Percentiles rank a stretch among this genome's conserved stretches.
Conservation (phyloP, 805 yeast species). For the Ogataea ganodermae region DNA sequence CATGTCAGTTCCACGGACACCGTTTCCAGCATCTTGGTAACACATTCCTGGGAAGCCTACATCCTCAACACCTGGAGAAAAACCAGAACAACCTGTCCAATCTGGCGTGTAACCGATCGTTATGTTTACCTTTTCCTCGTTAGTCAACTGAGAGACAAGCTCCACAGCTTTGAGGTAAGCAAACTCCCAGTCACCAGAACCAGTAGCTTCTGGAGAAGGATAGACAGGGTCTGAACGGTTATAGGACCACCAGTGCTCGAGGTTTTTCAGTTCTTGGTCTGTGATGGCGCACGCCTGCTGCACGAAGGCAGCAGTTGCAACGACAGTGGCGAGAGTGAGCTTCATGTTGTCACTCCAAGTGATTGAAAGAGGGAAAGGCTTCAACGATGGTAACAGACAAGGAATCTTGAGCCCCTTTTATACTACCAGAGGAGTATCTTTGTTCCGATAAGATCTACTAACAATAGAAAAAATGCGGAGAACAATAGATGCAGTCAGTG, state of each 20-base stretch:
- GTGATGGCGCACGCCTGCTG: constrained; percentile 3
- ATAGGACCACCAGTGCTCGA: constrained; percentile 21
- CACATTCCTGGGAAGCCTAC: constrained; percentile 56
- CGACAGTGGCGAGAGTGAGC: background rate
- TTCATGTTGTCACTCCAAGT: background rate
- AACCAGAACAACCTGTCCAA: constrained; percentile 36
- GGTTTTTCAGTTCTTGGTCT: constrained; percentile 7
- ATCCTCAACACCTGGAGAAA: constrained; percentile 64
- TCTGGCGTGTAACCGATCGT: constrained; percentile 48
- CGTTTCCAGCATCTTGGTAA: constrained; percentile 64
- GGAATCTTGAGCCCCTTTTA: background rate
- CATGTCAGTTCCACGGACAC: constrained; percentile 58
- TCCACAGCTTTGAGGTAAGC: constrained; percentile 59
- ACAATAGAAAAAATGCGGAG: background rate
- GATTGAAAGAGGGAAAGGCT: background rate
- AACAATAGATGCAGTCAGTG: background rate
- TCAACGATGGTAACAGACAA: background rate
- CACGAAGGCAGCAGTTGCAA: constrained; percentile 4
- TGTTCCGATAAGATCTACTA: background rate
- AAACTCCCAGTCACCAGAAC: constrained; percentile 48
- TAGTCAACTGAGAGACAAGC: constrained; percentile 56
- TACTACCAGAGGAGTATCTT: background rate
- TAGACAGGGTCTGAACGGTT: constrained; percentile 23
- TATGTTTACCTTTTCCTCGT: constrained; percentile 59
- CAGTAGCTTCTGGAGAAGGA: constrained; percentile 20